These are phyloP conservation scores for Eutypa lata DNA, from an alignment of 2,329 filamentous ascomycete species.

Conservation along the genomic window DNA sequence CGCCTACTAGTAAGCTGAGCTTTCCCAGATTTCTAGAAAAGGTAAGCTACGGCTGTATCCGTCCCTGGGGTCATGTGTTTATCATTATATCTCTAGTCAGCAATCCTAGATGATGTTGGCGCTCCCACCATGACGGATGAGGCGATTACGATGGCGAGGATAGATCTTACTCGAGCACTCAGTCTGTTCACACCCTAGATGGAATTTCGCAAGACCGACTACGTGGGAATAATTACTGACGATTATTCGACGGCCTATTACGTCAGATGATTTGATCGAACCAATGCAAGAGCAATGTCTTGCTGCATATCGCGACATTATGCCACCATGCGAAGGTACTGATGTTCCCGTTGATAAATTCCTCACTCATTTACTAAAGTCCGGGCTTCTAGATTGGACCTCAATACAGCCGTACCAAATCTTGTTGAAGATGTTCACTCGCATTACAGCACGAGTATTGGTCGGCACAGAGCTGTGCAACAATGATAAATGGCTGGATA, in stretches of 20 bases:
- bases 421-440: neutral
- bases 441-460: neutral
- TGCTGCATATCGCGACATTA: no score
- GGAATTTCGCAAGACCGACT: no score
- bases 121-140: no score
- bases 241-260: no score
- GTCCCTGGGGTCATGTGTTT: neutral
- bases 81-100: neutral
- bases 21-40: neutral
- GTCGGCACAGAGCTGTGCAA: neutral
- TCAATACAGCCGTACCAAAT: conserved; percentile 1
- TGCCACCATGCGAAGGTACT: neutral
- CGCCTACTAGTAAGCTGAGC: neutral
- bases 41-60: neutral
- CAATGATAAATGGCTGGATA: neutral
- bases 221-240: no score
- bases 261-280: no score
- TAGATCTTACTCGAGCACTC: no score
- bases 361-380: no score
- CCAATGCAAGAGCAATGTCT: no score
- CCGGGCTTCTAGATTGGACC: neutral
- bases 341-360: neutral
- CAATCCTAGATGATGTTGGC: neutral
- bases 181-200: no score
- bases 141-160: no score